Base-by-base conservation (phyloP, 2,329 filamentous ascomycete species). In the Rasamsonia emersonii region DNA sequence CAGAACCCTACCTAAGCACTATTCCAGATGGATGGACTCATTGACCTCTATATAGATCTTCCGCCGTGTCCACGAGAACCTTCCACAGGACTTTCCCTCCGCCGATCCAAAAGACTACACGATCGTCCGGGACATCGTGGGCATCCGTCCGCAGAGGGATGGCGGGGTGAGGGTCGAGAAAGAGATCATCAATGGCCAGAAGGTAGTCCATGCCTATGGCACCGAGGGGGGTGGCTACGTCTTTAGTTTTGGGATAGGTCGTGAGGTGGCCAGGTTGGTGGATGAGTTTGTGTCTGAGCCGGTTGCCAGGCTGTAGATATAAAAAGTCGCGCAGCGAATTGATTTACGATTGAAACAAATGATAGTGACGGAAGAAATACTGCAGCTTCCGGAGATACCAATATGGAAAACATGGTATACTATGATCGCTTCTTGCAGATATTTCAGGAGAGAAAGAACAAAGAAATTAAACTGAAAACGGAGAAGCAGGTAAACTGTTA, bases 171-270 rank as follows among this genome's bases (percentile, higher is more conserved):
- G 50, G 15, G 33, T 52, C 2, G 50, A 52, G 31, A 50, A 49
- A 33, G 46, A 52, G 20, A 28, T 49, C 6, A 5, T 48, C 2
- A 32, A 43, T 34, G 48, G 47, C 3, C 42, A 50, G 32, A 52
- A 52, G 27, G 39, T 53, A 10, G 43, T 53, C 5, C 49, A 53
- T 35, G 48, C 48, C 4, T 53, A 53, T 24, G 49, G 48, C 30
- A 37, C 9, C 41, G 37, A 29, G 46, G 41, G 9, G 3, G 49
- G 49, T 4, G 49, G 49, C 7, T 53, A 47, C 38, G 40, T 44
- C 21, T 51, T 46, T 35, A 48, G 47, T 28, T 51, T 49, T 28
- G 49, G 49, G 5, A 16, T 50, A 17, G 25, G 14, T 3, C 25
- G 25, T 10, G 25, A 27, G n/a, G 25, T 27, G 5, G 9, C 6